Conservation (phyloP, 345 rosid species). For the Tarenaya hassleriana region DNA sequence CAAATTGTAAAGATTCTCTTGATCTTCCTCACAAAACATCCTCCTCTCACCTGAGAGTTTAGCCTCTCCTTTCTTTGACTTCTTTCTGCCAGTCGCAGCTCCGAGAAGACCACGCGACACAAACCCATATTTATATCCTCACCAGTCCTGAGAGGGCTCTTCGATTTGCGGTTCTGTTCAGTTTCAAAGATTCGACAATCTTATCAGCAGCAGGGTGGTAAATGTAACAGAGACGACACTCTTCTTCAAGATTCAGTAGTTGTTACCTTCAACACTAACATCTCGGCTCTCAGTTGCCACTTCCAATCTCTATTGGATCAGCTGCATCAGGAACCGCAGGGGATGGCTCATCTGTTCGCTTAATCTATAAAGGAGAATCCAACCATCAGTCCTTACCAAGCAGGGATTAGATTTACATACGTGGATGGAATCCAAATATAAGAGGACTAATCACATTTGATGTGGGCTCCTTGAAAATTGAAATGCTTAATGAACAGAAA, state of each 20-base stretch:
- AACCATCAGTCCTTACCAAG: too few species aligned
- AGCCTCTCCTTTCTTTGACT: constrained; percentile 23
- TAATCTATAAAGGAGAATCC: constrained; percentile 47
- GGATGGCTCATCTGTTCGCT: constrained; percentile 48
- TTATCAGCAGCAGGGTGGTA: constrained; percentile 4
- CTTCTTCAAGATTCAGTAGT: background rate
- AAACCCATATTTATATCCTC: constrained; percentile 84
- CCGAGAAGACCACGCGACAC: constrained; percentile 94
- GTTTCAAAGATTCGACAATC: background rate
- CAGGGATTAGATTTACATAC: too few species aligned
- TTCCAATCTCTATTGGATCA: constrained; percentile 32
- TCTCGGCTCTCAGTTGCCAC: constrained; percentile 37
- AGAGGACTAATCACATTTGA: too few species aligned
- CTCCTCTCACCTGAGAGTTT: constrained; percentile 36
- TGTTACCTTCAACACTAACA: constrained; percentile 39
- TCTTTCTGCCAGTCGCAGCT: constrained; percentile 47
- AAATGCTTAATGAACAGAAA: background rate
- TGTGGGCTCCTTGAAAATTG: background rate
- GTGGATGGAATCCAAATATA: too few species aligned
- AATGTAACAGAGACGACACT: background rate
- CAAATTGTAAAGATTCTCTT: constrained; percentile 92
- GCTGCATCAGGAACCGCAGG: constrained; percentile 27
- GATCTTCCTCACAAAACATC: constrained; percentile 81
- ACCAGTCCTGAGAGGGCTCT: constrained; percentile 64
- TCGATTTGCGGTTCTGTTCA: constrained; percentile 40